Base-by-base conservation (phyloP, 495 filamentous ascomycete genomes). In the Opeltia flavorubescens region DNA sequence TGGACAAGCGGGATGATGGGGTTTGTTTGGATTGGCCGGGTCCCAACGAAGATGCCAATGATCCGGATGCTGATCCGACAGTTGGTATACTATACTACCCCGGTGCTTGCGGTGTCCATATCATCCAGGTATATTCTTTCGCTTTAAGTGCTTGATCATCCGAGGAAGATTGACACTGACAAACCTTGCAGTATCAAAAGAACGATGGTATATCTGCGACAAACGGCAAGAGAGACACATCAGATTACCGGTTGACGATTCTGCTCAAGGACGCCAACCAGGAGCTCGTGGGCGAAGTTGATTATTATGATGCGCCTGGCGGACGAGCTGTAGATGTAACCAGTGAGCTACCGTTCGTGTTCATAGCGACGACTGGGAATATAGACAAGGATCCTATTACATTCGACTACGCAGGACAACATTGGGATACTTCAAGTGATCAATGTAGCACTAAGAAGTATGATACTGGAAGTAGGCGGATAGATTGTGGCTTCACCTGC, bases 51-150 rank as follows among this genome's bases (percentile, higher is more conserved):
- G 43, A 45, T 15, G 13, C 43, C 2, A 17, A 13, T 17, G 43
- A 45, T 33, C 43, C 43, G 28, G 43, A 45, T 28, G n/a, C 28
- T 18, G 27, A 27, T 20, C 26, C 43, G 28, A 12, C 12, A 20
- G 28, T 45, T 34, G 43, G 43, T 29, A 13, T 31, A 15, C 8
- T 1, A 30, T 39, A 47, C 31, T 25, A 36, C 21, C 44, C 44
- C 2, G 47, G 47, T n/a, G 6, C n/a, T 24, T 49, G 47, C 47
- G 47, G 47, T 17, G 47, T 44, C 15, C 47, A 49, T 21, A 5
- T 49, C 39, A 18, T 17, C 13, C 47, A 49, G 30, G 36, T 23
- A 15, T 7, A 40, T 17, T 23, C 9, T 40, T 40, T 17, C 20
- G 13, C 39, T 11, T 11, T 3, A 15, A 12, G n/a, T 3, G n/a